Evolutionary conservation across 2,329 filamentous ascomycete species (phyloP).

Genomic region (Aureobasidium pullulans): DNA sequence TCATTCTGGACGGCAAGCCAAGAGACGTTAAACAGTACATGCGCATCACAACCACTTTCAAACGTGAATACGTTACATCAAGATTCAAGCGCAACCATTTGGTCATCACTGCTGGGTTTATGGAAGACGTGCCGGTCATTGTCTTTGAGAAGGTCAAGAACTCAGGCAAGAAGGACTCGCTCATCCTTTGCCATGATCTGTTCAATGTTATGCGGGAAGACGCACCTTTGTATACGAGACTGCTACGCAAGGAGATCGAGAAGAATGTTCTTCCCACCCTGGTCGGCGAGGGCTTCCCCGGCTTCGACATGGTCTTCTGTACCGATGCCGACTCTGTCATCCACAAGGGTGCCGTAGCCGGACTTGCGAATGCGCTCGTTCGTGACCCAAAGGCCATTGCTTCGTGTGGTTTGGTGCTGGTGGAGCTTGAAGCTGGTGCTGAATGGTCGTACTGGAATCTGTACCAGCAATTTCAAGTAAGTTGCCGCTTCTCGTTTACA

Average conservation of each 20-base stretch:
- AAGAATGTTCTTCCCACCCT: constrained; percentile 17
- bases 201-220: constrained; percentile 20
- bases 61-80: constrained; percentile 18
- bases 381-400: constrained; percentile 20
- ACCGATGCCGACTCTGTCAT: constrained; percentile 22
- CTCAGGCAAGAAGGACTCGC: constrained; percentile 21
- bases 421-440: constrained; percentile 20
- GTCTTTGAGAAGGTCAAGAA: constrained; percentile 21
- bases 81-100: constrained; percentile 19
- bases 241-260: constrained; percentile 19
- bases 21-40: constrained; percentile 19
- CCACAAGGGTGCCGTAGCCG: constrained; percentile 20
- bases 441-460: constrained; percentile 23
- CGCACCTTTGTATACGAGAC: constrained; percentile 16
- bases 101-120: constrained; percentile 20
- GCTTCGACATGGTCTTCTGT: constrained; percentile 22
- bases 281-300: constrained; percentile 16
- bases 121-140: constrained; percentile 21
- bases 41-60: constrained; percentile 18
- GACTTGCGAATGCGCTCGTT: constrained; percentile 18
- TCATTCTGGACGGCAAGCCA: constrained; percentile 20
- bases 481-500: background rate
- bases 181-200: constrained; percentile 21
- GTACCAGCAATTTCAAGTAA: constrained; percentile 21
- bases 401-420: constrained; percentile 20